phyloP scores from a whole-genome alignment of 1,284 basidiomycete species.

The Lignosus rhinocerotis region DNA sequence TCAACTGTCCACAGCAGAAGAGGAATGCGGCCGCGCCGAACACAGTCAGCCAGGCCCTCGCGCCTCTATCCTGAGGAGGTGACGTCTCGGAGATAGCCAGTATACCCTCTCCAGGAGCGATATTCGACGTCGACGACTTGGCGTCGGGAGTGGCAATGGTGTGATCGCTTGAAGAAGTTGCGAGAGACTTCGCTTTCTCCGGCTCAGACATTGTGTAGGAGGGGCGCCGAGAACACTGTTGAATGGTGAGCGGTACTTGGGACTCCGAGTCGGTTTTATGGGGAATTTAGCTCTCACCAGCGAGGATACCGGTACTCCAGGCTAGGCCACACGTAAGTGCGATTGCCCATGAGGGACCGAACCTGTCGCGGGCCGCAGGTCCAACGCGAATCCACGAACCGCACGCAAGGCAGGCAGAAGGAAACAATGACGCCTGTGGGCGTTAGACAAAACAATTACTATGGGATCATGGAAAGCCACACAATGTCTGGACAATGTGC shows the following conservation, averaged over 20 bases:
- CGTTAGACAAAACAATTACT: neutral
- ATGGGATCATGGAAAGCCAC: neutral
- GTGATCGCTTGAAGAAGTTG: neutral
- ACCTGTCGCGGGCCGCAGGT: neutral
- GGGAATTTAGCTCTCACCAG: neutral
- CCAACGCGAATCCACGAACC: neutral
- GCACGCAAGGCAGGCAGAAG: neutral
- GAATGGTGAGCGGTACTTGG: neutral
- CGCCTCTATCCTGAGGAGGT: constrained; percentile 28
- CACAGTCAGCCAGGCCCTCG: constrained; percentile 37
- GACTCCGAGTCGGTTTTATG: neutral
- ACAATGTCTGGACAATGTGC: neutral
- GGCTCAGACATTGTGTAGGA: neutral
- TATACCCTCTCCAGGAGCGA: neutral
- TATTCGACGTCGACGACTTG: neutral
- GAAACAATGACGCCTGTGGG: neutral
- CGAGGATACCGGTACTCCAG: neutral
- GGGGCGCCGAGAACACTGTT: neutral
- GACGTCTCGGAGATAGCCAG: neutral
- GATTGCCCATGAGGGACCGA: neutral
- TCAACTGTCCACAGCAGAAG: constrained; percentile 40
- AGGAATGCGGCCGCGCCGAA: constrained; percentile 37
- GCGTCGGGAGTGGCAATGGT: neutral
- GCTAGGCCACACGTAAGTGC: neutral
- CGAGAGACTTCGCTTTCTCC: neutral